phyloP scores from a whole-genome alignment of 805 yeast species.

The Zygosaccharomyces kombuchaensis region DNA sequence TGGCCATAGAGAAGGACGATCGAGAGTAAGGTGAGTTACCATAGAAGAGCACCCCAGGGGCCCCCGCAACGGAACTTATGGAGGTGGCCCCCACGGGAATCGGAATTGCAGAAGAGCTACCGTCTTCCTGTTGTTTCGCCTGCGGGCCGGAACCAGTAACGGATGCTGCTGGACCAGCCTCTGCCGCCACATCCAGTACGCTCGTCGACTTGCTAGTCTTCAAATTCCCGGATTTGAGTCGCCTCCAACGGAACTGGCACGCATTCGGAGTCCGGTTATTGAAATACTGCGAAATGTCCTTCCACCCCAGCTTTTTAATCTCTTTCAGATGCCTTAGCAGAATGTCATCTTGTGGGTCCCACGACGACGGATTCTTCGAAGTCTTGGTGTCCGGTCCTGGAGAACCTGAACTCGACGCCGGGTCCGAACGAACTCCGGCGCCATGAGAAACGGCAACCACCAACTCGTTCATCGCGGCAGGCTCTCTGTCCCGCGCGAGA shows the following conservation, averaged over 20 bases:
- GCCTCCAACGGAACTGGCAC: conserved; percentile 85
- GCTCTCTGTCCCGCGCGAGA: not conserved
- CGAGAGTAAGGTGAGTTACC: conserved; percentile 12
- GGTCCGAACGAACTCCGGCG: not conserved
- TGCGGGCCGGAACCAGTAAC: not conserved
- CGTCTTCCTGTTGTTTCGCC: not conserved
- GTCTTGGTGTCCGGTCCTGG: conserved; percentile 5
- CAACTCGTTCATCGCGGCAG: conserved; percentile 1
- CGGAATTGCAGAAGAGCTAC: conserved; percentile 12
- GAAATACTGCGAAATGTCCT: conserved; percentile 77
- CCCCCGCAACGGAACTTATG: not conserved
- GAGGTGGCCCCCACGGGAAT: conserved; percentile 8
- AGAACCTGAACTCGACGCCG: conserved; percentile 1
- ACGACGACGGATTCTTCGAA: conserved; percentile 49
- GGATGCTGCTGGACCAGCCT: conserved; percentile 4
- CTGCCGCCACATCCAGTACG: conserved; percentile 18
- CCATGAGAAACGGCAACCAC: conserved; percentile 1
- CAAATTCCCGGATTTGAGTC: conserved; percentile 47
- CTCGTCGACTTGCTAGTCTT: conserved; percentile 33
- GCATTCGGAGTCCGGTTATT: conserved; percentile 82
- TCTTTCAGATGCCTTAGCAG: conserved; percentile 73
- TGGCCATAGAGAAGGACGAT: conserved; percentile 13
- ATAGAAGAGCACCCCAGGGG: conserved; percentile 1
- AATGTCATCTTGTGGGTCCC: conserved; percentile 77
- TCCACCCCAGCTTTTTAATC: conserved; percentile 81